Conservation (phyloP, 2,329 filamentous ascomycete species). For the Kalaharituber pfeilii region DNA sequence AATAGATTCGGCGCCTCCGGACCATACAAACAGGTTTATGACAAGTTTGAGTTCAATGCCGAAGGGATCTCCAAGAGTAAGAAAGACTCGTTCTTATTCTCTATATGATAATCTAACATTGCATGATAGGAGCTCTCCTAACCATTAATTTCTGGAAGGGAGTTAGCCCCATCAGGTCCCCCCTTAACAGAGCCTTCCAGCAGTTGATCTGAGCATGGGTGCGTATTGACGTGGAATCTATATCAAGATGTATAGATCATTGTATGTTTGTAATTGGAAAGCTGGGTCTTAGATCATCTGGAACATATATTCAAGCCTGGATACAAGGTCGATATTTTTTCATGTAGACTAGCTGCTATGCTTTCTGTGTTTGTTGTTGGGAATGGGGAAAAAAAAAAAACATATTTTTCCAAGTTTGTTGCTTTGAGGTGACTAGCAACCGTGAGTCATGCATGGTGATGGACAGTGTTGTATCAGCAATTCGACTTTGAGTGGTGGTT, state of each 20-base stretch:
- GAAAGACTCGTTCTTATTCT: background rate
- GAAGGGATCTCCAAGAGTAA: constrained; percentile 84
- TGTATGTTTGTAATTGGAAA: background rate
- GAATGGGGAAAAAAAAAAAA: background rate
- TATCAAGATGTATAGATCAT: too few relatives aligned
- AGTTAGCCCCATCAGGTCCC: constrained; percentile 73
- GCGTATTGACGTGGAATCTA: background rate
- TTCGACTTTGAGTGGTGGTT: too few relatives aligned
- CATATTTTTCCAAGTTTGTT: background rate
- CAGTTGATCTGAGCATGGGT: constrained; percentile 59
- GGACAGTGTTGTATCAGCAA: too few relatives aligned
- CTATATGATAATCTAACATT: background rate
- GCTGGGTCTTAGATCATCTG: background rate
- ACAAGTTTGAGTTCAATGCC: constrained; percentile 99
- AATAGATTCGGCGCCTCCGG: constrained; percentile 98
- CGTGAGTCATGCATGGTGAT: too few relatives aligned
- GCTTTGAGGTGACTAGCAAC: too few relatives aligned
- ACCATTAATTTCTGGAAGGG: constrained; percentile 98
- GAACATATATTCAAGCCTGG: background rate
- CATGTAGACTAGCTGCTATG: background rate
- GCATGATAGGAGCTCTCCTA: constrained; percentile 40
- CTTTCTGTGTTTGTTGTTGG: background rate
- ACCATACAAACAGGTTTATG: constrained; percentile 95
- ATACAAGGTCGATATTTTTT: background rate
- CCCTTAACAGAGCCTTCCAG: constrained; percentile 93